Base-by-base conservation (phyloP, 768 basidiomycete species). In the Mycena filopes region DNA sequence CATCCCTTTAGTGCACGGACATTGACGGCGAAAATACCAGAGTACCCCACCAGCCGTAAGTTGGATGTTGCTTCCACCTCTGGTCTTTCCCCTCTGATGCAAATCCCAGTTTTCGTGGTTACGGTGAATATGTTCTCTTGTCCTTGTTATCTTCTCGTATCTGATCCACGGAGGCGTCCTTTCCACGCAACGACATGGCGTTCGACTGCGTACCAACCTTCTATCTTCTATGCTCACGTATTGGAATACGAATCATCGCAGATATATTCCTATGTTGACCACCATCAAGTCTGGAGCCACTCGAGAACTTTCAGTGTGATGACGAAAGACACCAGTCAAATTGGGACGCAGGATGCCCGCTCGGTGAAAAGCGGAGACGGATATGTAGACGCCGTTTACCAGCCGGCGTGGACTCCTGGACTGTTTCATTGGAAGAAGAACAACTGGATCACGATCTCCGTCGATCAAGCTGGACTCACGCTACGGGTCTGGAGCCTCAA, bases 381-480 rank as follows among this genome's bases (percentile, higher is more conserved):
- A 8, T 62, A 62, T 36, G 21, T 62, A 9, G 60, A 62, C n/a
- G 60, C 60, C 7, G 60, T 62, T 21, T 62, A 62, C n/a, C 28
- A 53, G 18, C 51, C 40, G 0, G 16, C 26, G n/a, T 53, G n/a
- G 50, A 40, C 20, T 9, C 51, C 51, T n/a, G 41, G 45, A 23
- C n/a, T 62, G 16, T 54, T 62, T 26, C 45, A 53, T 29, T 62
- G 60, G 60, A 53, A 47, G 29, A 42, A 50, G 31, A 2, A 45
- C 9, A 28, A 47, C 33, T 62, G 60, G 60, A 62, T 62, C 25
- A 54, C 60, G 12, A 33, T 54, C 41, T 53, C 16, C 23, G 28
- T 62, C 8, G 31, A 54, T 23, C 20, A 62, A 15, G 9, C 25
- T 20, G 60, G 43, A 11, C 51, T 62, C 28, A 54, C 25, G 11